These are phyloP conservation scores for Cucumis sativus DNA, from an alignment of 306 rosid genomes.

Conservation along the genomic window Cucumber_9930_V3 NC_026661.2:3192501-3193000, in stretches of 20 bases:
- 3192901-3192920: not conserved
- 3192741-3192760: conserved; percentile 93
- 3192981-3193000: conserved; percentile 92
- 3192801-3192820: conserved; percentile 55
- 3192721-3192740: conserved; percentile 19
- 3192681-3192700: not conserved
- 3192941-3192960: not conserved
- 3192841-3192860: conserved; percentile 64
- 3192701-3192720: not conserved
- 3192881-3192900: conserved; percentile 68
- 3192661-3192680: not conserved
- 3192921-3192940: not conserved
- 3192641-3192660: not conserved
- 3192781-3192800: conserved; percentile 57
- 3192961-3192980: conserved; percentile 13
- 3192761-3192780: conserved; percentile 90
- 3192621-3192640: not conserved
- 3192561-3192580: not conserved
- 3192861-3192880: conserved; percentile 59
- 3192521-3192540: not conserved
- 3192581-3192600: not conserved
- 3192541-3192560: not conserved
- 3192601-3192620: not conserved
- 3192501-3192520: not conserved
- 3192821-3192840: conserved; percentile 25